Evolutionary conservation across 257 asterid species (phyloP).

Genomic region (Euphrasia confusa): DNA sequence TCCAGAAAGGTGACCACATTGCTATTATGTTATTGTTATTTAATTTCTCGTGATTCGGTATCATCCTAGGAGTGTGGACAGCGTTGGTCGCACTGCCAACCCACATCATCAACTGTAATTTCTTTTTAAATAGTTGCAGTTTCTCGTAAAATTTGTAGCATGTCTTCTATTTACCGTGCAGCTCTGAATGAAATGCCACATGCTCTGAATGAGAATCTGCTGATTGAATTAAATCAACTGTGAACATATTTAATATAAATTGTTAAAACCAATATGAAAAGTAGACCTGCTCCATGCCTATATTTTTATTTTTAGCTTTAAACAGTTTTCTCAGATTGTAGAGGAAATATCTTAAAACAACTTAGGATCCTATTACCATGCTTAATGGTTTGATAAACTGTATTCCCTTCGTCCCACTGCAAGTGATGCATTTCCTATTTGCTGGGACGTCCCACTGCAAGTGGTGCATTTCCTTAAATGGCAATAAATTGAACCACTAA

Average conservation of each 20-base stretch:
- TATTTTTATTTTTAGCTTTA: neutral
- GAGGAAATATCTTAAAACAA: neutral
- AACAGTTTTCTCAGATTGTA: neutral
- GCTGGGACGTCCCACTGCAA: too few species aligned
- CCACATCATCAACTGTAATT: conserved; percentile 16
- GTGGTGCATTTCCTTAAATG: too few species aligned
- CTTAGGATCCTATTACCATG: conserved; percentile 12
- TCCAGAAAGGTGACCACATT: conserved; percentile 57
- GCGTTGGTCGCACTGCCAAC: conserved; percentile 3
- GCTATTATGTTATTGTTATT: conserved; percentile 1
- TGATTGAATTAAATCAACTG: conserved; percentile 9
- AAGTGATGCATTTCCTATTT: too few species aligned
- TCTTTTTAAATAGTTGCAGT: neutral
- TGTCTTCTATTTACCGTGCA: conserved; percentile 2
- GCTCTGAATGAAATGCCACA: neutral
- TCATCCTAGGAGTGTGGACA: conserved; percentile 4
- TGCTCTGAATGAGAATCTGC: conserved; percentile 8
- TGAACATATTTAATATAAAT: conserved; percentile 9
- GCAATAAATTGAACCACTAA: too few species aligned
- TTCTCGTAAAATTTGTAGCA: conserved; percentile 13
- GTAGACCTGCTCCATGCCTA: conserved; percentile 14
- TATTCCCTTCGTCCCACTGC: too few species aligned
- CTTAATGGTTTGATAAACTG: conserved; percentile 10
- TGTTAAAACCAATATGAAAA: conserved; percentile 13
- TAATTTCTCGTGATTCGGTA: conserved; percentile 8